Percentiles rank a stretch among this genome's conserved stretches.
phyloP scores from a whole-genome alignment of 2,329 filamentous ascomycete genomes.

The Ceratocystis cubensis region DNA sequence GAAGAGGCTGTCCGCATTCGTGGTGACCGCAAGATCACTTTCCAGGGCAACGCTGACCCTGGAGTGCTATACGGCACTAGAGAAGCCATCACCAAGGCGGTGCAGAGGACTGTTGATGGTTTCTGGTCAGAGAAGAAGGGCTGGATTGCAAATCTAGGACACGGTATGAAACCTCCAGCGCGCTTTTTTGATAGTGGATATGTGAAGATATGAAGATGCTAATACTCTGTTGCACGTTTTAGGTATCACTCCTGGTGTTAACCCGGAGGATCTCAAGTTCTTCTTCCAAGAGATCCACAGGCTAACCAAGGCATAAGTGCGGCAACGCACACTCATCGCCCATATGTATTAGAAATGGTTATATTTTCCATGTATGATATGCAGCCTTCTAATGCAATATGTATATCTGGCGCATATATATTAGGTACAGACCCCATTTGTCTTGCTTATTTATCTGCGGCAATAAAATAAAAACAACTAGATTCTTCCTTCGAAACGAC shows the following conservation, averaged over 20 bases:
- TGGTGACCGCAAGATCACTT: constrained; percentile 56
- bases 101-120: constrained; percentile 75
- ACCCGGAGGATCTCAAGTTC: constrained; percentile 84
- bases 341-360: too few relatives aligned
- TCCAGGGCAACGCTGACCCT: constrained; percentile 94
- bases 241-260: constrained; percentile 90
- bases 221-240: constrained; percentile 1
- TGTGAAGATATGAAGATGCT: constrained; percentile 22
- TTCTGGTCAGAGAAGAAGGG: constrained; percentile 68
- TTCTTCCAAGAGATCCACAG: constrained; percentile 89
- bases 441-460: neutral
- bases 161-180: constrained; percentile 48
- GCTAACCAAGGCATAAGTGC: constrained; percentile 37
- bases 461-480: neutral
- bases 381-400: neutral
- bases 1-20: constrained; percentile 71
- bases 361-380: too few relatives aligned
- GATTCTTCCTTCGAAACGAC: neutral
- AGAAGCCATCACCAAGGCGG: constrained; percentile 66
- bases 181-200: constrained; percentile 12
- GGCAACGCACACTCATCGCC: constrained; percentile 19
- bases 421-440: neutral
- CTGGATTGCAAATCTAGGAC: constrained; percentile 94
- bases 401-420: neutral
- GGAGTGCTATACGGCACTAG: constrained; percentile 80